A percentile compares a stretch with the other conserved stretches of the same genome.
These are phyloP conservation scores for Exophiala spinifera DNA, from an alignment of 2,329 filamentous ascomycete species.

Conservation along the genomic window DNA sequence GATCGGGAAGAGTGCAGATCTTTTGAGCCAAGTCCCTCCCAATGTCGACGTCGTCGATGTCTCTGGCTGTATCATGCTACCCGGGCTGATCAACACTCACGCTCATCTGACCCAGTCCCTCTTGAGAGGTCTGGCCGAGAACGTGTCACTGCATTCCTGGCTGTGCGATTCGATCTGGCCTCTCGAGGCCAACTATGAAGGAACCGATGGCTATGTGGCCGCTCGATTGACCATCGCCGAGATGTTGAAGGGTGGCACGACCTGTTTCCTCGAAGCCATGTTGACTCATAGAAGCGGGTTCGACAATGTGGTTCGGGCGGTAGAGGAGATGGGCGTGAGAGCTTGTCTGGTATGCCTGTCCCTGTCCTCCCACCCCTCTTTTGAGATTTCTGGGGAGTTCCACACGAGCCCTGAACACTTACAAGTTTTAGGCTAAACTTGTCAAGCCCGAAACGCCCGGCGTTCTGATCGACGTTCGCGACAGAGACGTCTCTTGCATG, in stretches of 20 bases:
- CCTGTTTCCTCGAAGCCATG: constrained; percentile 39
- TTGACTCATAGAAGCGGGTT: constrained; percentile 32
- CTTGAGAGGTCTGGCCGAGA: constrained; percentile 35
- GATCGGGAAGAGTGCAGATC: constrained; percentile 14
- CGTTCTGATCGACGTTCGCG: constrained; percentile 30
- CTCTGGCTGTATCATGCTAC: constrained; percentile 35
- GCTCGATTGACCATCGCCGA: constrained; percentile 36
- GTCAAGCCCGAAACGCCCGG: constrained; percentile 18
- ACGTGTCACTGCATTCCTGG: constrained; percentile 31
- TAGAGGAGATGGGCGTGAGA: constrained; percentile 36
- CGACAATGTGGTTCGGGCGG: constrained; percentile 32
- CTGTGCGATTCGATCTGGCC: constrained; percentile 39
- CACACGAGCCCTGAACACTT: not conserved
- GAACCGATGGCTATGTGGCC: constrained; percentile 36
- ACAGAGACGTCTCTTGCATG: constrained; percentile 32
- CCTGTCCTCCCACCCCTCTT: too few relatives aligned
- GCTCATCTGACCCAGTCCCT: constrained; percentile 38
- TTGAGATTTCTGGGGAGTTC: not conserved
- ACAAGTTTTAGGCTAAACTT: constrained; percentile 14
- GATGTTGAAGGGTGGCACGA: constrained; percentile 40
- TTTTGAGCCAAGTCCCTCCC: constrained; percentile 4
- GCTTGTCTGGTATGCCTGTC: constrained; percentile 30
- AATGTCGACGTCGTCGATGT: constrained; percentile 30
- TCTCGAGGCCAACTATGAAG: constrained; percentile 35
- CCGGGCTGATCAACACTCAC: constrained; percentile 38